Evolutionary conservation across 1,139 yeast genomes (phyloP), one percentile per base, ranked within the genome.

Genomic region (Suhomyces coccinellae): DNA sequence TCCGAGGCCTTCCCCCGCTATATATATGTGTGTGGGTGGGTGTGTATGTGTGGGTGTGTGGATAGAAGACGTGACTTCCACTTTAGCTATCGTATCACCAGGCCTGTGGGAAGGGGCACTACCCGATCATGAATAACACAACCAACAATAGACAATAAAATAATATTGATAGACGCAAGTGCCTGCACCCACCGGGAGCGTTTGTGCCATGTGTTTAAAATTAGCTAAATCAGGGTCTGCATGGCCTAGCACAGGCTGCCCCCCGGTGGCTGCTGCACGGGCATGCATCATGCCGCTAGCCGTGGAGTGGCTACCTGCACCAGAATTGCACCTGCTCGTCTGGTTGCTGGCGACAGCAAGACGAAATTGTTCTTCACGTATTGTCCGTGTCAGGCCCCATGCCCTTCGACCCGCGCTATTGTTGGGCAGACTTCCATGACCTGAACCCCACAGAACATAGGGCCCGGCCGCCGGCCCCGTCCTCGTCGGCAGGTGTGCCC

Each of bases 171-270:
- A 20, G 29, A 40, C 31, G 43, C 43, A 34, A 24, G 14, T n/a
- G 13, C 14, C 34, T 34, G 43, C 43, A 40, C 13, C 38, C n/a
- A 17, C 32, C 31, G n/a, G 11, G 33, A 6, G 34, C 26, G 37
- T 33, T 39, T 33, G 37, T 33, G 42, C 12, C 22, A 22, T 15
- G 9, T 28, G 15, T n/a, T n/a, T 9, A 26, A 15, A 39, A 40
- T 12, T 30, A 17, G 17, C 39, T 40, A 17, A 41, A 41, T 40
- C 44, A 36, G 40, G 40, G 44, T 37, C 44, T 41, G 44, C 37
- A 33, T 11, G 20, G 28, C 14, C 36, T 34, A 34, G 36, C 28
- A 27, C 29, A 13, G 6, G n/a, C 13, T n/a, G 14, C 12, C 29
- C 26, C 26, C 12, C 29, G n/a, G 29, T 26, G 29, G 17, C 27